Evolutionary conservation across 345 rosid species (phyloP).

Genomic region (Camelina sativa): DNA sequence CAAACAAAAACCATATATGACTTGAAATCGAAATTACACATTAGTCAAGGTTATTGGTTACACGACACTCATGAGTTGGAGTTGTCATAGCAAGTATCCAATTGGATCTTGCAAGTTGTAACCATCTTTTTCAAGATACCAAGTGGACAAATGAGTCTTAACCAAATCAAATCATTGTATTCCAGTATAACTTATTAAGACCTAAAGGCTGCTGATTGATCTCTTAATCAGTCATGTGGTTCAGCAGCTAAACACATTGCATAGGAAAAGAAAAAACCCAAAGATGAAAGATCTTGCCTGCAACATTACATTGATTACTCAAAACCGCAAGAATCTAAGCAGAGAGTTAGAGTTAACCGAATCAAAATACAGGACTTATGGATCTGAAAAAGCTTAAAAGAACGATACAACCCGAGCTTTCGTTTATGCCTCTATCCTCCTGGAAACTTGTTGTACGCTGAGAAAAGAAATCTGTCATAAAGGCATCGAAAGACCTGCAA

Average conservation of each 20-base stretch:
- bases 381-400: neutral
- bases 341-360: conserved; percentile 1
- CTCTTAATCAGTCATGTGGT: conserved; percentile 15
- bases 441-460: conserved; percentile 8
- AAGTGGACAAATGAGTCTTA: conserved; percentile 9
- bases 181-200: conserved; percentile 10
- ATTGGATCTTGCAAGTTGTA: conserved; percentile 37
- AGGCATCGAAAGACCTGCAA: conserved; percentile 44
- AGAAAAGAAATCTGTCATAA: conserved; percentile 35
- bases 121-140: conserved; percentile 29
- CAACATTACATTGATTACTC: conserved; percentile 20
- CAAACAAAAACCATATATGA: conserved; percentile 35
- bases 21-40: conserved; percentile 11
- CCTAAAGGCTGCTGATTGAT: neutral
- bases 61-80: conserved; percentile 35
- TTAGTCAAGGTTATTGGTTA: conserved; percentile 38
- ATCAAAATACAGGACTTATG: conserved; percentile 10
- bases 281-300: conserved; percentile 27
- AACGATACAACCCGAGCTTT: neutral
- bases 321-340: conserved; percentile 22
- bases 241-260: conserved; percentile 10
- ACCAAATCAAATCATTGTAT: conserved; percentile 22
- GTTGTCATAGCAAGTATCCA: conserved; percentile 35
- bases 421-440: conserved; percentile 16
- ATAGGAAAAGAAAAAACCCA: neutral